Evolutionary conservation across 805 yeast species (phyloP).

Genomic region (Yamadazyma endophytica): DNA sequence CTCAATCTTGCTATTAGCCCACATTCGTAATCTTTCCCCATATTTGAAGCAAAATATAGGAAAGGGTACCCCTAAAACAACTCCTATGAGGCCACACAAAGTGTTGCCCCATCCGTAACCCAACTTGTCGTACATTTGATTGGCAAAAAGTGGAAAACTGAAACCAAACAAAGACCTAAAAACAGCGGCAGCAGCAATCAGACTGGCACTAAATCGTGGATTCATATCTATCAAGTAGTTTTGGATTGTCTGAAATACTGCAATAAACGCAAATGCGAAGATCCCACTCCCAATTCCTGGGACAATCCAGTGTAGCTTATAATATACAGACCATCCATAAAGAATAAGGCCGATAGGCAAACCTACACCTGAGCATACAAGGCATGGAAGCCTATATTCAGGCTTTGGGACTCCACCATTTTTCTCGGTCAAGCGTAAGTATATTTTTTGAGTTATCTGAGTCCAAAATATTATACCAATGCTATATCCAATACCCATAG

Average conservation of each 20-base stretch:
- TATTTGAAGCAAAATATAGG: constrained; percentile 54
- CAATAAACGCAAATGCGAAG: constrained; percentile 56
- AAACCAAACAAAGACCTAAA: constrained; percentile 67
- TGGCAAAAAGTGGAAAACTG: constrained; percentile 63
- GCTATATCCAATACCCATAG: constrained; percentile 53
- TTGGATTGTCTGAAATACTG: constrained; percentile 66
- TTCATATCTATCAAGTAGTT: constrained; percentile 70
- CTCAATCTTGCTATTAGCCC: constrained; percentile 53
- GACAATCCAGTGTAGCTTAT: constrained; percentile 55
- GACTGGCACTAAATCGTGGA: constrained; percentile 64
- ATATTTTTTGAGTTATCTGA: constrained; percentile 36
- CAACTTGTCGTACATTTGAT: constrained; percentile 49
- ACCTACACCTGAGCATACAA: constrained; percentile 46
- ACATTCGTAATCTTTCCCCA: constrained; percentile 55
- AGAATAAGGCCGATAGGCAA: constrained; percentile 61
- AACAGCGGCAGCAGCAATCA: constrained; percentile 65
- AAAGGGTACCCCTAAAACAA: constrained; percentile 62
- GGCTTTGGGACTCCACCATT: constrained; percentile 58
- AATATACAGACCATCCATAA: constrained; percentile 70
- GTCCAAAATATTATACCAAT: constrained; percentile 51
- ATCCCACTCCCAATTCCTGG: constrained; percentile 58
- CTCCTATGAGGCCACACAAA: constrained; percentile 53
- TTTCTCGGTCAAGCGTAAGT: constrained; percentile 28
- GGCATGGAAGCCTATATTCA: constrained; percentile 53
- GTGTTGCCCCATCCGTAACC: constrained; percentile 74